Evolutionary conservation across 306 rosid genomes (phyloP).

Genomic region (Cercis canadensis): DNA sequence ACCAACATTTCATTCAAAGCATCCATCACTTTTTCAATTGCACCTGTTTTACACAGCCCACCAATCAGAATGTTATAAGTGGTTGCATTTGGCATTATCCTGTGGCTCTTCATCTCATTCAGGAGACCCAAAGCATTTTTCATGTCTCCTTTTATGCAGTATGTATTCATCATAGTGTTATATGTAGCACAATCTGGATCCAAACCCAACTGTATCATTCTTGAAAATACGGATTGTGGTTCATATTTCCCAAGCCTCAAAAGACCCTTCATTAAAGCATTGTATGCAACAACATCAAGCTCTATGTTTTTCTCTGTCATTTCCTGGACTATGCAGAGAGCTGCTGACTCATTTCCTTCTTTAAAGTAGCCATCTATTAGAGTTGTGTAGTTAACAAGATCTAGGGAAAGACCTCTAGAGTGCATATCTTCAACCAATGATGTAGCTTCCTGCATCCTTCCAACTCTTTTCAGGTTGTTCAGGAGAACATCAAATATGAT

Average conservation of each 20-base stretch:
- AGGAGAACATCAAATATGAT: conserved; percentile 72
- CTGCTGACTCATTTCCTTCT: conserved; percentile 66
- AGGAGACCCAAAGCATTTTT: conserved; percentile 66
- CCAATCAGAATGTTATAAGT: conserved; percentile 67
- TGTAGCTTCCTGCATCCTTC: conserved; percentile 72
- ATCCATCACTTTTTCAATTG: conserved; percentile 62
- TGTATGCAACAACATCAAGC: conserved; percentile 84
- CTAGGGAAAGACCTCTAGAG: conserved; percentile 72
- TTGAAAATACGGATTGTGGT: conserved; percentile 61
- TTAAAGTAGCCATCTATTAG: conserved; percentile 83
- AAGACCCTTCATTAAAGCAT: conserved; percentile 79
- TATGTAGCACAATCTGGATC: conserved; percentile 78
- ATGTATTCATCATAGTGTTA: conserved; percentile 71
- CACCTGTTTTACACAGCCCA: conserved; percentile 73
- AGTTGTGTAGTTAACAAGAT: conserved; percentile 75
- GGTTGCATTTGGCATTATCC: conserved; percentile 60
- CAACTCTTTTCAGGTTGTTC: conserved; percentile 71
- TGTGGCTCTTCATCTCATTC: conserved; percentile 80
- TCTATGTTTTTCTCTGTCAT: conserved; percentile 62
- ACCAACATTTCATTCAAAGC: conserved; percentile 64
- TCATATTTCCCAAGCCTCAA: conserved; percentile 76
- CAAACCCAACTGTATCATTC: conserved; percentile 74
- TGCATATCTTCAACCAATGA: conserved; percentile 59
- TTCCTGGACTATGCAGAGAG: conserved; percentile 73
- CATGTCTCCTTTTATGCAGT: conserved; percentile 63